Base-by-base conservation (phyloP, 129 eudicot genomes). In the Flaveria sonorensis region DNA sequence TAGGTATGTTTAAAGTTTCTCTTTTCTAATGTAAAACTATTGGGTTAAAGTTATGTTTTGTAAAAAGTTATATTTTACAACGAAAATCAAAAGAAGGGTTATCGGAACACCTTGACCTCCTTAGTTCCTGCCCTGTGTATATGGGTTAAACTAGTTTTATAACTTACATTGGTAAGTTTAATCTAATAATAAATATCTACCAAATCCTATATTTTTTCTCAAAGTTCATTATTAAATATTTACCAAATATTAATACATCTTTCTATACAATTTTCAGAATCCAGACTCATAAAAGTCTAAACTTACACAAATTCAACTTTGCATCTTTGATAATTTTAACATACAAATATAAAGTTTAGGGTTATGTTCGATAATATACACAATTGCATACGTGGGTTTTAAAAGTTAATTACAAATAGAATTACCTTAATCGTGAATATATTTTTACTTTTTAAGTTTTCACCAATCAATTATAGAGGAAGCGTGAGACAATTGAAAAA, bases 381-480 rank as follows among this genome's bases (percentile, higher is more conserved):
- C 3, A 28, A 28, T 28, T 32, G 4, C 39, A 32, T 32, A 32
- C 39, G 0, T 9, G 11, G 11, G 11, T 47, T 48, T 48, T 12
- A 0, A 48, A 48, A 48, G 0, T 5, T 51, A 16, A 51, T 51
- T 51, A 12, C 19, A 48, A 48, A 51, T 3, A 40, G 9, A 68
- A 19, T 10, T 12, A 18, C 10, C 14, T 14, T 61, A 63, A 16
- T 36, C 0, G 69, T 63, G 16, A 30, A 63, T 28, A 7, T 63
- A 63, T 63, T 4, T 30, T 1, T 30, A 28, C 32, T 24, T 63
- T 63, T 36, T 63, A 14, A 4, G 19, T 19, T 50, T 51, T 32
- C 19, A 12, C 30, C 45, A 52, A 64, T 72, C 68, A 30, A 74
- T 81, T 68, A 69, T 47, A 32, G 43, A 15, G 21, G 13, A 63